Evolutionary conservation across 345 rosid genomes (phyloP).

Genomic region (Nasturtium officinale): DNA sequence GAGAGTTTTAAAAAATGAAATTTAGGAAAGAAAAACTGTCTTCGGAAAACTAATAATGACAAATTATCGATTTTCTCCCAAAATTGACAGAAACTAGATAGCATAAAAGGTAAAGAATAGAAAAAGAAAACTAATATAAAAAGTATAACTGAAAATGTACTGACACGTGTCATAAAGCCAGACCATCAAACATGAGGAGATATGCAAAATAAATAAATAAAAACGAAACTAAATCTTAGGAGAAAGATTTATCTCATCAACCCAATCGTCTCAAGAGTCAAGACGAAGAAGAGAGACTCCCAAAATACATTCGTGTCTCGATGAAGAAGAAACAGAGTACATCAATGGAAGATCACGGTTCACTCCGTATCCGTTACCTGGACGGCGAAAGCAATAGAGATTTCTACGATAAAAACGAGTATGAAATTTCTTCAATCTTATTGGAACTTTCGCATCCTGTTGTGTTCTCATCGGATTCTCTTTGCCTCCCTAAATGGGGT

Average conservation of each 20-base stretch:
- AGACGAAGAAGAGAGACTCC: neutral
- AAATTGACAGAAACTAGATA: neutral
- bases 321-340: slow-evolving; percentile 16
- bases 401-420: slow-evolving; percentile 1
- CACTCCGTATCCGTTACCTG: slow-evolving; percentile 2
- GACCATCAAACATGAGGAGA: slow-evolving; percentile 26
- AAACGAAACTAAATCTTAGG: slow-evolving; percentile 24
- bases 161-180: slow-evolving; percentile 32
- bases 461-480: slow-evolving; percentile 24
- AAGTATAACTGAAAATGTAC: neutral
- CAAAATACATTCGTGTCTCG: neutral
- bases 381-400: neutral
- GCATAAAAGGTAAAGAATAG: neutral
- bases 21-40: neutral
- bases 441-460: slow-evolving; percentile 37
- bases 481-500: slow-evolving; percentile 29
- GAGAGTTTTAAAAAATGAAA: neutral
- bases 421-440: slow-evolving; percentile 34
- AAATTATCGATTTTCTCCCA: neutral
- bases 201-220: slow-evolving; percentile 4
- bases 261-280: slow-evolving; percentile 31
- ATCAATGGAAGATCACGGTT: slow-evolving; percentile 18
- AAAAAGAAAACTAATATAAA: neutral
- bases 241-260: slow-evolving; percentile 32
- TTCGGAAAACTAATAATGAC: neutral